Base-by-base conservation (phyloP, 805 yeast genomes). In the Ascoidea rubescens region DNA sequence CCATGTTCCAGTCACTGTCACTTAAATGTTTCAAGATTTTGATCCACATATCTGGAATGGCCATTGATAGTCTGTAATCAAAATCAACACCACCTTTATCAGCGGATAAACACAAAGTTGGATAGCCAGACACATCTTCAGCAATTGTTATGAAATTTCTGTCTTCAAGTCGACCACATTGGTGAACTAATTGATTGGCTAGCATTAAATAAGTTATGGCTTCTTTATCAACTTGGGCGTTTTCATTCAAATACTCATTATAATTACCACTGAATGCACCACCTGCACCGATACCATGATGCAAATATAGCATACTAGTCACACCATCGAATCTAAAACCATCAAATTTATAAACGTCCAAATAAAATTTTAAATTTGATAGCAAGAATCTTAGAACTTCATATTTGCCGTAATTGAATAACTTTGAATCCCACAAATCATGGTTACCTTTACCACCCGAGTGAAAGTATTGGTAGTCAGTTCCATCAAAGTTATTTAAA, bases 31-130 rank as follows among this genome's bases (percentile, higher is more conserved):
- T 91, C 59, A 91, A 69, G 49, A 89, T 67, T 66, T 93, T 93
- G 70, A 91, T 91, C 99, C 99, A 91, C 98, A 91, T 91, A 66
- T 91, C 99, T 4, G 99, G 99, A 54, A 91, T 73, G 1, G 98
- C 97, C 99, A 91, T 91, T 1, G 96, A 93, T 51, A 91, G 73
- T 56, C 98, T 74, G 66, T 91, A 91, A 64, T 90, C 93, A 62
- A 91, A 91, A 0, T 97, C 99, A 55, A 85, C 82, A 53, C 99
- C 99, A 49, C 98, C 98, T 30, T 71, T 64, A 0, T 59, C 51
- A 50, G 87, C 74, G 5, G 93, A 82, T 52, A 86, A 67, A 66
- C 98, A 91, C 53, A 93, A 70, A 1, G 97, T 89, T 42, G 99
- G 99, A 84, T 91, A 91, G 8, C 99, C 99, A 50, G 93, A 83